Base-by-base conservation (phyloP, 2,329 filamentous ascomycete genomes). In the Monosporascus ibericus region DNA sequence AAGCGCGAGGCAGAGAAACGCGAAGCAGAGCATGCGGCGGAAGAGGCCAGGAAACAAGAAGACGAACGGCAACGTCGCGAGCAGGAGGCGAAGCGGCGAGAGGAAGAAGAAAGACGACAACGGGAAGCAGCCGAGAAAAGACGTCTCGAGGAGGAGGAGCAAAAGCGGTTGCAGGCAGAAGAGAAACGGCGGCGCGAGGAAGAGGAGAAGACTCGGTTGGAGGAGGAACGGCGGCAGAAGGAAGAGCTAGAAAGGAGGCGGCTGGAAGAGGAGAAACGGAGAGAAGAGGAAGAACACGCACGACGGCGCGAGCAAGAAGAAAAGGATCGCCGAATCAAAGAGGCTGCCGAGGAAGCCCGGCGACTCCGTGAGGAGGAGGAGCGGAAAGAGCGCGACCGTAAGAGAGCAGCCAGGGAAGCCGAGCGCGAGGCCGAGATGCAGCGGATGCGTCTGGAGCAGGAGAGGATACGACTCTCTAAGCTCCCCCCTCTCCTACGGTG, bases 401-500 rank as follows among this genome's bases (percentile, higher is more conserved):
- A 66, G 55, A 63, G 63, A 48, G 65, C 65, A 15, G 77, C 42
- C 6, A 46, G 77, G 59, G 74, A 72, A 42, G 73, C 72, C 42
- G 76, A 76, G 14, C 73, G 73, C 30, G 78, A 81, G 65, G 77
- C 75, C 4, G 79, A 81, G 56, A 69, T 74, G 52, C 74, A 73
- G 51, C 74, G 77, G 47, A 63, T 77, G 14, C 76, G 72, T 25
- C 74, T 81, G 57, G 79, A 85, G 60, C 72, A 80, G 62, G 80
- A 84, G 59, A 75, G 74, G 27, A 67, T 71, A 34, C 76, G 80
- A 17, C 62, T 86, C 27, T 74, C 77, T 39, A 84, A 79, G 58
- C 65, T 86, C 18, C 84, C 84, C 4, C 76, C 81, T 39, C 69
- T 86, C 36, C 66, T 87, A 44, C 78, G 77, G 47, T 86, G 83